These are phyloP conservation scores for Anisodus acutangulus DNA, from an alignment of 257 asterid species.

Conservation along the genomic window DNA sequence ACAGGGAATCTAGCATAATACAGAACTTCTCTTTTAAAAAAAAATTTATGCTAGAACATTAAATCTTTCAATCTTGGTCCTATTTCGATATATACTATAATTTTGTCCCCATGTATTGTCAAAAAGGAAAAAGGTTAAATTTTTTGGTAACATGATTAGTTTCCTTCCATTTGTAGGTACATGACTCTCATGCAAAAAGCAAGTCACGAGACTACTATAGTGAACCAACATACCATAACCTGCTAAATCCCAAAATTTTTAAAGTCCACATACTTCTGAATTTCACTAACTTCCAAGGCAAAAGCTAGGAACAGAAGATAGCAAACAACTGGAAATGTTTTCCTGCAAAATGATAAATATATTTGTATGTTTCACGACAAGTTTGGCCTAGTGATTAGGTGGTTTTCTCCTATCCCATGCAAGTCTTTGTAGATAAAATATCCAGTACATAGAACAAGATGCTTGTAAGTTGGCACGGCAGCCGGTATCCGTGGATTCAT, in stretches of 20 bases:
- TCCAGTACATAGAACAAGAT: no score
- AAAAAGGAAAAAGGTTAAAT: neutral
- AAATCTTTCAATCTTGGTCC: neutral
- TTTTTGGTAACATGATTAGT: neutral
- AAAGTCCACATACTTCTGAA: neutral
- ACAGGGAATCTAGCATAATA: neutral
- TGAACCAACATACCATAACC: neutral
- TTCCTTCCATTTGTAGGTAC: neutral
- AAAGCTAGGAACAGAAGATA: constrained; percentile 1
- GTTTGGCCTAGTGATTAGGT: neutral
- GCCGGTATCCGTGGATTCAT: no score
- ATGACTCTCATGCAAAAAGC: neutral
- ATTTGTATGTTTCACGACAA: neutral
- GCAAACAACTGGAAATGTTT: neutral
- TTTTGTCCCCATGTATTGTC: neutral
- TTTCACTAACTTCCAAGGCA: neutral
- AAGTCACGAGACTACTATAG: constrained; percentile 27
- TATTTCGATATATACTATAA: neutral
- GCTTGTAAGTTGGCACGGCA: no score
- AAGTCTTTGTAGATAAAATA: neutral
- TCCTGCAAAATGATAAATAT: neutral
- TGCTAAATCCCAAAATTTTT: constrained; percentile 10
- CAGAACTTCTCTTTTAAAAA: neutral
- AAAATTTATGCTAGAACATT: neutral
- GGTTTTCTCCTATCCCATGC: neutral